Evolutionary conservation across 768 basidiomycete genomes (phyloP).

Genomic region (Tubosaeta brunneosetosa): DNA sequence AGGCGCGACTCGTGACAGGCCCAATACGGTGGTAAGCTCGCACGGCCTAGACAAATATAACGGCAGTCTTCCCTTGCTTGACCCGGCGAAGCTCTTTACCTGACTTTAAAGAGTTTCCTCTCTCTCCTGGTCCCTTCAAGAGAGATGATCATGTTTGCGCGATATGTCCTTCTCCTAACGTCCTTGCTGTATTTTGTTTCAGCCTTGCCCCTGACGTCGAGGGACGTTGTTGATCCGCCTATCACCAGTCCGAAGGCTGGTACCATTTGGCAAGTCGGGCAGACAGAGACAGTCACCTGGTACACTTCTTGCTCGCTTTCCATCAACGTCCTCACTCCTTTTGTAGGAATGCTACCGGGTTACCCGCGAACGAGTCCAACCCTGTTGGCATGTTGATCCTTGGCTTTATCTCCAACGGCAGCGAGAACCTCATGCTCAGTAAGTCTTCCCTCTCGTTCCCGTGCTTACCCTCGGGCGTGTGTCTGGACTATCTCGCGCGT

Average conservation of each 20-base stretch:
- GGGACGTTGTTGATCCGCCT: slow-evolving; percentile 48
- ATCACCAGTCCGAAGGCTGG: slow-evolving; percentile 39
- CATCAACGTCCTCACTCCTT: slow-evolving; percentile 31
- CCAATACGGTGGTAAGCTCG: slow-evolving; percentile 16
- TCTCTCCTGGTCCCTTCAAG: slow-evolving; percentile 5
- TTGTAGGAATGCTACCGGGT: slow-evolving; percentile 21
- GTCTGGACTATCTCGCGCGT: not conserved
- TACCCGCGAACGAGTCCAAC: slow-evolving; percentile 29
- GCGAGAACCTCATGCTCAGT: slow-evolving; percentile 31
- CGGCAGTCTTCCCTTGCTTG: not conserved
- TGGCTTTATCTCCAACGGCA: slow-evolving; percentile 21
- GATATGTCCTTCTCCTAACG: slow-evolving; percentile 20
- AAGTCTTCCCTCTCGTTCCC: slow-evolving; percentile 4
- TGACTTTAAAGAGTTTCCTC: slow-evolving; percentile 12
- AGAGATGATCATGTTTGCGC: slow-evolving; percentile 24
- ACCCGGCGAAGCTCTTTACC: slow-evolving; percentile 13
- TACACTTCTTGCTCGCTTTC: slow-evolving; percentile 13
- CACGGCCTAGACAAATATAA: slow-evolving; percentile 22
- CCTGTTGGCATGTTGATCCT: slow-evolving; percentile 30
- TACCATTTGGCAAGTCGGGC: slow-evolving; percentile 43
- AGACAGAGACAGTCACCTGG: slow-evolving; percentile 48
- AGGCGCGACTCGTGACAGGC: not conserved
- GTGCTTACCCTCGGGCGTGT: not conserved
- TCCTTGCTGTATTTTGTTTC: slow-evolving; percentile 16
- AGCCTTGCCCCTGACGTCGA: slow-evolving; percentile 31